Percentiles rank a stretch among this genome's conserved stretches.
These are phyloP conservation scores for Cudoniella acicularis DNA, from an alignment of 495 filamentous ascomycete species.

Conservation along the genomic window DNA sequence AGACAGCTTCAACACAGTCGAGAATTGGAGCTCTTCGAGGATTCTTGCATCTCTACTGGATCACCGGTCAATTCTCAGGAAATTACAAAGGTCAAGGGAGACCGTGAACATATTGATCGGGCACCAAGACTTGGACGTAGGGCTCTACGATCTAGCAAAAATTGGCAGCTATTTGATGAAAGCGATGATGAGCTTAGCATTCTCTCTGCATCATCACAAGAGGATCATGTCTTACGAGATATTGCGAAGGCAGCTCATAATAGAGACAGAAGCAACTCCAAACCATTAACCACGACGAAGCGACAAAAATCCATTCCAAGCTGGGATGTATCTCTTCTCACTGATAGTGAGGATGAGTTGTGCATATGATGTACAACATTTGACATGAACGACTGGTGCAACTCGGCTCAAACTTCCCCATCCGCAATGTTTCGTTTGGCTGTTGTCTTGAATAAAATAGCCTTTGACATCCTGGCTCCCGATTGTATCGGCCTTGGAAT, in stretches of 20 bases:
- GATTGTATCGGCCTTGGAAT: too few relatives aligned
- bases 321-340: not conserved
- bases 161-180: slow-evolving; percentile 21
- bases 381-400: not conserved
- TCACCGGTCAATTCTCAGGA: too few relatives aligned
- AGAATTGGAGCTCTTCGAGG: too few relatives aligned
- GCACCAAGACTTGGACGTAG: slow-evolving; percentile 18
- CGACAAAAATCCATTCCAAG: not conserved
- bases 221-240: slow-evolving; percentile 3
- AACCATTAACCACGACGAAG: not conserved
- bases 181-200: slow-evolving; percentile 28
- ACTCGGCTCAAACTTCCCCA: not conserved
- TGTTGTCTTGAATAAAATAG: too few relatives aligned
- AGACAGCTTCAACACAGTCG: too few relatives aligned
- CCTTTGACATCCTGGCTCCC: too few relatives aligned
- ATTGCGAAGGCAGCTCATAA: slow-evolving; percentile 5
- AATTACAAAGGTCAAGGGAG: too few relatives aligned
- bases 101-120: slow-evolving; percentile 13
- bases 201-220: slow-evolving; percentile 13
- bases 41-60: too few relatives aligned
- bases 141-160: slow-evolving; percentile 15
- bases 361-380: slow-evolving; percentile 26
- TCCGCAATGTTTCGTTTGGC: slow-evolving; percentile 2
- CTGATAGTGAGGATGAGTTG: slow-evolving; percentile 38
- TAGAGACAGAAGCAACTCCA: not conserved